Percentiles rank a stretch among this genome's conserved stretches.
These are phyloP conservation scores for Stagonosporopsis chrysanthemi DNA, from an alignment of 2,329 filamentous ascomycete genomes.

Conservation along the genomic window DNA sequence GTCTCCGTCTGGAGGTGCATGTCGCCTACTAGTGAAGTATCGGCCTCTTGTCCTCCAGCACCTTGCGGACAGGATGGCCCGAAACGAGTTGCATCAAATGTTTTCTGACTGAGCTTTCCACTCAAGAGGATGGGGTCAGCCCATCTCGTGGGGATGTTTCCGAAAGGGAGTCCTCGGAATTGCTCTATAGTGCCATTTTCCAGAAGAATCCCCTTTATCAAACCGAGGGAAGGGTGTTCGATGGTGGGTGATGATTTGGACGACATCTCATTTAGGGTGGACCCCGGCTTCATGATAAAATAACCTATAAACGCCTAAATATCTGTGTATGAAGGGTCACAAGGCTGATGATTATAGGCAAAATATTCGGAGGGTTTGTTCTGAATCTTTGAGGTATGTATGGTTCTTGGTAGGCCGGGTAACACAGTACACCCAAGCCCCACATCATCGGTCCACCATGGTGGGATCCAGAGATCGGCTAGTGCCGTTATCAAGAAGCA, in stretches of 20 bases:
- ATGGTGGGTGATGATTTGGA: background rate
- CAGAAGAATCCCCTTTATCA: background rate
- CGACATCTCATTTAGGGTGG: background rate
- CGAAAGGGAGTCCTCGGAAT: conserved; percentile 2
- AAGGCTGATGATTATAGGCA: no score
- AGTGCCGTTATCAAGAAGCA: no score
- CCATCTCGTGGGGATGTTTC: background rate
- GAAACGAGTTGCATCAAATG: conserved; percentile 44
- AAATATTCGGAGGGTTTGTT: no score
- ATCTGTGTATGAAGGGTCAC: no score
- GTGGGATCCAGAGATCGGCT: no score
- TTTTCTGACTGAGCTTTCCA: conserved; percentile 3
- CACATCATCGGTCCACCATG: no score
- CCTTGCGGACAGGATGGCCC: conserved; percentile 51
- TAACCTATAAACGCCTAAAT: no score
- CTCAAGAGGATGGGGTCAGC: background rate
- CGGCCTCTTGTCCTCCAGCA: conserved; percentile 39
- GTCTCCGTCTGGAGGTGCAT: conserved; percentile 2
- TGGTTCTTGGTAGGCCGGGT: no score
- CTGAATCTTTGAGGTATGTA: no score
- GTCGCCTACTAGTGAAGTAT: conserved; percentile 36
- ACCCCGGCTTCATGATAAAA: no score
- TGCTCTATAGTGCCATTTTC: conserved; percentile 1
- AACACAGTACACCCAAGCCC: no score
- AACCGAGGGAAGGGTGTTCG: background rate